Evolutionary conservation across 495 filamentous ascomycete genomes (phyloP).

Genomic region (Xylaria flabelliformis): DNA sequence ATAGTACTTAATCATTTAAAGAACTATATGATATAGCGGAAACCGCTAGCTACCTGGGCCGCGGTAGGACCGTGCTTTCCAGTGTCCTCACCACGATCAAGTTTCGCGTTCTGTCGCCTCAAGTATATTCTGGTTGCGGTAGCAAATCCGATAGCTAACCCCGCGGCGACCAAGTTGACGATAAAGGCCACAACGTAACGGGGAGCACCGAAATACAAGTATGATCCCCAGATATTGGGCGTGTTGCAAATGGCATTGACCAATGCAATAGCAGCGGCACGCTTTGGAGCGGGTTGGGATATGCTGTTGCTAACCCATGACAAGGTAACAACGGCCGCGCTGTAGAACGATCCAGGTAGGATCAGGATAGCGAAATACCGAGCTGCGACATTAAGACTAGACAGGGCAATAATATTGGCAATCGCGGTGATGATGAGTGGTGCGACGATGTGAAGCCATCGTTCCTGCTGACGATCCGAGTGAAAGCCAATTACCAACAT

Average conservation of each 20-base stretch:
- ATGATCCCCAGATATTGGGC: conserved; percentile 50
- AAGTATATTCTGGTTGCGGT: conserved; percentile 45
- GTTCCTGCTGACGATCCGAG: conserved; percentile 33
- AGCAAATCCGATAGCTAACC: conserved; percentile 41
- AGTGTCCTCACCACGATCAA: conserved; percentile 41
- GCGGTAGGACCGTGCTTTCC: conserved; percentile 35
- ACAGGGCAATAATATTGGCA: conserved; percentile 35
- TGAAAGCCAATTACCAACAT: conserved; percentile 30
- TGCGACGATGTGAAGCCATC: conserved; percentile 29
- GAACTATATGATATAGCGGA: conserved; percentile 19
- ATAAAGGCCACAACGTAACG: conserved; percentile 48
- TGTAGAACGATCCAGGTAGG: conserved; percentile 30
- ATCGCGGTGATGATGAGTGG: conserved; percentile 25
- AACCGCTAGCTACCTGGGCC: conserved; percentile 33
- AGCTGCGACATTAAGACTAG: conserved; percentile 27
- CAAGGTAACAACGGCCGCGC: conserved; percentile 28
- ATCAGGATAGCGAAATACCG: conserved; percentile 34
- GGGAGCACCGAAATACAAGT: conserved; percentile 46
- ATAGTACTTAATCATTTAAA: background rate
- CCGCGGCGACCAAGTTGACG: conserved; percentile 43
- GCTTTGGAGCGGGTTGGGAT: conserved; percentile 29
- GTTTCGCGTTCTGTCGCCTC: conserved; percentile 40
- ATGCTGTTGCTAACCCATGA: conserved; percentile 32
- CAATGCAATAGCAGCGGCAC: conserved; percentile 33
- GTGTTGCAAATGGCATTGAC: conserved; percentile 42